Percentiles rank a stretch among this genome's conserved stretches.
Conservation (phyloP, 192 early-diverging fungal species). For the Chytriomyces hyalinus region DNA sequence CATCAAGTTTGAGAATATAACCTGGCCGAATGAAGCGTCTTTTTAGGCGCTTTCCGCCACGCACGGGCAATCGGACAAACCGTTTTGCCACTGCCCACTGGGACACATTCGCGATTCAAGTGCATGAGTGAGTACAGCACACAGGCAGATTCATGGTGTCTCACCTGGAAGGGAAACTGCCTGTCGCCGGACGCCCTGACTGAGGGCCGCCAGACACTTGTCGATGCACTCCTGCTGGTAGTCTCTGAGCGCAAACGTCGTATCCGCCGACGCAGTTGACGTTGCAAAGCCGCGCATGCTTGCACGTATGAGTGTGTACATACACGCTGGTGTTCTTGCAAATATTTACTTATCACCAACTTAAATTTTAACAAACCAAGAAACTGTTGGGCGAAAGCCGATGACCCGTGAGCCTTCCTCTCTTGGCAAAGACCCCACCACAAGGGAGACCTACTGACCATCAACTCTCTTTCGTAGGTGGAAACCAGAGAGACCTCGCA, state of each 20-base stretch:
- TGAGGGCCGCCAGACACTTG: conserved; percentile 56
- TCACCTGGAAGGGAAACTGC: conserved; percentile 77
- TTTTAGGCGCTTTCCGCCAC: no score
- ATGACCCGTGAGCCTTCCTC: not conserved
- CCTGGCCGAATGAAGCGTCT: conserved; percentile 38
- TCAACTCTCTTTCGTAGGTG: not conserved
- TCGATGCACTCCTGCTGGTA: conserved; percentile 92
- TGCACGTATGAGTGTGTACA: no score
- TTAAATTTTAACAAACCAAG: not conserved
- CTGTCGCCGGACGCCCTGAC: conserved; percentile 70
- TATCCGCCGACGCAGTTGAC: not conserved
- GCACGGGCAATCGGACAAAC: conserved; percentile 48
- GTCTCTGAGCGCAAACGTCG: not conserved
- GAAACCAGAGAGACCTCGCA: conserved; percentile 35
- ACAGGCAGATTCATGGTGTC: not conserved
- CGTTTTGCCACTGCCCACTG: conserved; percentile 86
- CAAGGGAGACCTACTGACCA: no score
- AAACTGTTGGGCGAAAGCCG: conserved; percentile 2
- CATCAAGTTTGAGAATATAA: conserved; percentile 84
- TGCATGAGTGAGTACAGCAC: conserved; percentile 2
- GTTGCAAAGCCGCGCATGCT: no score
- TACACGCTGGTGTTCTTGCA: no score
- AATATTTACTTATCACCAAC: no score
- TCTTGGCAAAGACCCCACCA: no score
- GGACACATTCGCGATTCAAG: conserved; percentile 43